Base-by-base conservation (phyloP, 208 protist genomes). In the Acanthamoeba royreba region DNA sequence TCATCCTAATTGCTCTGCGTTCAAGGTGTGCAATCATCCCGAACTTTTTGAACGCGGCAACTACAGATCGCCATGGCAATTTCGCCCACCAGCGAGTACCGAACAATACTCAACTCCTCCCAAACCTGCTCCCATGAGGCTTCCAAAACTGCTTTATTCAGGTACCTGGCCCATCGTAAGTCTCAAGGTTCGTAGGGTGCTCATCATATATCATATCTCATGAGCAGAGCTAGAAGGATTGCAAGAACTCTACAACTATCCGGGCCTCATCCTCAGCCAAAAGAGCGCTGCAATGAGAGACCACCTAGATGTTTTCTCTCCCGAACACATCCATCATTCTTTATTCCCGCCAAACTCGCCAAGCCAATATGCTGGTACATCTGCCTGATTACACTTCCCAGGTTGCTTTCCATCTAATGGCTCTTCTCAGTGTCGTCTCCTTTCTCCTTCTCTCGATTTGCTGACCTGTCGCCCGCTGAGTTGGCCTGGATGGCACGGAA, bases 11-110 rank as follows among this genome's bases (percentile, higher is more conserved):
- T 25, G 33, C 42, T 91, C 22, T 55, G 15, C 9, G 1, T 0
- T 17, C 15, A 19, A 93, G 66, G 92, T 96, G 22, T 96, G 94
- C 53, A 94, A 94, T 47, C 94, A 96, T 47, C 94, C 94, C 11
- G 94, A 96, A 31, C 63, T 94, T 11, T 96, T 94, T 58, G 85
- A 96, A n/a, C 43, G 94, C 13, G 91, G 69, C 86, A 89, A 93
- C 35, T 91, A 63, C 79, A 19, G 69, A 7, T 93, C 92, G 28
- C 92, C 95, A 0, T 93, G 81, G 35, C 45, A 93, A 3, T 96
- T 94, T 25, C 87, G 66, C 52, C 31, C 43, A 4, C 9, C 38
- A 49, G 25, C 61, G 3, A 42, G 31, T 4, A 94, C 38, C 31
- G 45, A 87, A 4, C 11, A 33, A 0, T 85, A 85, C 43, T 8